A percentile compares a stretch with the other conserved stretches of the same genome.
phyloP scores from a whole-genome alignment of 2,329 filamentous ascomycete genomes.

The Fusarium odoratissimum region DNA sequence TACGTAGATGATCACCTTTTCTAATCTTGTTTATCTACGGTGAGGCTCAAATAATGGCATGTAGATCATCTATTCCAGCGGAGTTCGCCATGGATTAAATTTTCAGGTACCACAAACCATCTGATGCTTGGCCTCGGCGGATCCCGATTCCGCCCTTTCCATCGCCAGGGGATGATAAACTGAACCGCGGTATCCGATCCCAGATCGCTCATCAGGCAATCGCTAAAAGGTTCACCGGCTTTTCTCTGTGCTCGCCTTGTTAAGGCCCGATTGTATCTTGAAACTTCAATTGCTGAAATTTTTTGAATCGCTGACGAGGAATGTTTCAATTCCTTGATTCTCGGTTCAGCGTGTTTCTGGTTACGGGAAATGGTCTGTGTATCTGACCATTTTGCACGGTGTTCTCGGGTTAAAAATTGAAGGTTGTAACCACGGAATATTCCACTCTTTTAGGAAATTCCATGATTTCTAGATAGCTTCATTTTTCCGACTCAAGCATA shows the following conservation, averaged over 20 bases:
- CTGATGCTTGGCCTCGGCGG: conserved; percentile 23
- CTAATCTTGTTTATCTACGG: not conserved
- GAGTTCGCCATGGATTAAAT: conserved; percentile 13
- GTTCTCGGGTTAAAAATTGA: not conserved
- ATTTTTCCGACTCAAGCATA: not conserved
- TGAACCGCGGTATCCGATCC: conserved; percentile 23
- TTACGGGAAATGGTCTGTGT: not conserved
- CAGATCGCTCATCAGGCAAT: conserved; percentile 25
- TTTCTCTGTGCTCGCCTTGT: not conserved
- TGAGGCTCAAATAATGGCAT: not conserved
- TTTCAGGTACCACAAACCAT: conserved; percentile 17
- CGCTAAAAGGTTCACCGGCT: conserved; percentile 2
- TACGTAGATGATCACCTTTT: not conserved
- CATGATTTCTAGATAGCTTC: conserved; percentile 11
- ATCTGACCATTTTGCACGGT: not conserved
- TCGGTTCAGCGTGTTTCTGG: not conserved
- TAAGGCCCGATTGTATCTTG: conserved; percentile 16
- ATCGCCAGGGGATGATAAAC: not conserved
- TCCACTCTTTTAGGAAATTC: not conserved
- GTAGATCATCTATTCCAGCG: not conserved
- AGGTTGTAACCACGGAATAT: not conserved
- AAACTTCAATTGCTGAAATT: not conserved
- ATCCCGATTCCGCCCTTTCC: conserved; percentile 7
- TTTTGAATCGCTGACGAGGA: not conserved
- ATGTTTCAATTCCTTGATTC: not conserved